A percentile compares a stretch with the other conserved stretches of the same genome.
These are phyloP conservation scores for Nothopassalora personata DNA, from an alignment of 2,329 filamentous ascomycete genomes.

Conservation along the genomic window DNA sequence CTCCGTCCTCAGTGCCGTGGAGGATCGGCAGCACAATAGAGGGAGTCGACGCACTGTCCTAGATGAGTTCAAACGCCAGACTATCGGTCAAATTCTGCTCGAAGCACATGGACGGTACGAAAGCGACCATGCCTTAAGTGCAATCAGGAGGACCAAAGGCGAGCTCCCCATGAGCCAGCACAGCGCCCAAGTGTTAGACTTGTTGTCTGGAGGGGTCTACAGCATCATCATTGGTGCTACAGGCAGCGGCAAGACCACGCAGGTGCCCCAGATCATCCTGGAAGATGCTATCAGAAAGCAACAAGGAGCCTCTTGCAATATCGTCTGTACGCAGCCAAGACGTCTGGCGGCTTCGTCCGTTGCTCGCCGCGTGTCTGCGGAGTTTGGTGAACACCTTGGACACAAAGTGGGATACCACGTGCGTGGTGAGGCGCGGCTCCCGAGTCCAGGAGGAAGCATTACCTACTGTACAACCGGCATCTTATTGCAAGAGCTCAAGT, in stretches of 20 bases:
- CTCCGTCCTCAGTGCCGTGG: slow-evolving; percentile 19
- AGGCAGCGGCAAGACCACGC: slow-evolving; percentile 46
- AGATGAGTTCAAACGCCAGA: not conserved
- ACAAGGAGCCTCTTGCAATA: slow-evolving; percentile 41
- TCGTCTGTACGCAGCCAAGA: slow-evolving; percentile 48
- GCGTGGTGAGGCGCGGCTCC: slow-evolving; percentile 37
- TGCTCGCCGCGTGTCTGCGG: slow-evolving; percentile 43
- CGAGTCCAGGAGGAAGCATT: slow-evolving; percentile 37
- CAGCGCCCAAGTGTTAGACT: slow-evolving; percentile 33
- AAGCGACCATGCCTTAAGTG: slow-evolving; percentile 13
- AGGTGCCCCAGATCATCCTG: slow-evolving; percentile 51
- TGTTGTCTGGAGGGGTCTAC: slow-evolving; percentile 35
- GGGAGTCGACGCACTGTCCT: not conserved
- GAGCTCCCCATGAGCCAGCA: slow-evolving; percentile 40
- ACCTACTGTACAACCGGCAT: slow-evolving; percentile 50
- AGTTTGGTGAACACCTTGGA: slow-evolving; percentile 40
- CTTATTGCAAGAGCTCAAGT: slow-evolving; percentile 42
- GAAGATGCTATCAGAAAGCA: slow-evolving; percentile 42
- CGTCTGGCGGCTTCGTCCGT: slow-evolving; percentile 46
- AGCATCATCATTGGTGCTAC: slow-evolving; percentile 45
- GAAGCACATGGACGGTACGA: slow-evolving; percentile 17
- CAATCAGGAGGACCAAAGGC: slow-evolving; percentile 30
- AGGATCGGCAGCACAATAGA: slow-evolving; percentile 10
- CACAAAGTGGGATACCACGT: slow-evolving; percentile 45
- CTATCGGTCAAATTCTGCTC: slow-evolving; percentile 10